Conservation (phyloP, 768 basidiomycete genomes). For the Suillus plorans region DNA sequence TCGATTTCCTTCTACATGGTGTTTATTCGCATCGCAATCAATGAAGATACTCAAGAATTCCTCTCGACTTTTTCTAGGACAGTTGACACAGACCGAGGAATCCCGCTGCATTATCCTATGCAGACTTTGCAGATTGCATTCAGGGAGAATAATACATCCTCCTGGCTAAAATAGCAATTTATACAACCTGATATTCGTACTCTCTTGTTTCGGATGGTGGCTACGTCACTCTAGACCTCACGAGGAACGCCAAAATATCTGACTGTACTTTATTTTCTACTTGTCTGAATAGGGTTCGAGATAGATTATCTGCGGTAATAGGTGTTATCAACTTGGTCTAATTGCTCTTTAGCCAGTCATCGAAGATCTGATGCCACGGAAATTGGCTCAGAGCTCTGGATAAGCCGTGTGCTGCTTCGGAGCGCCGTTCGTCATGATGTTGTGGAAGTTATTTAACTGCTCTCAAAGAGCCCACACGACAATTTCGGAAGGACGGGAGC, state of each 20-base stretch:
- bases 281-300: background rate
- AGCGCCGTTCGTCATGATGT: slow-evolving; percentile 47
- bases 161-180: too few relatives aligned
- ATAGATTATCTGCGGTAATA: background rate
- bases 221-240: background rate
- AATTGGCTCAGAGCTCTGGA: background rate
- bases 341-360: slow-evolving; percentile 24
- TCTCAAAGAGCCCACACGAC: background rate
- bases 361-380: background rate
- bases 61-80: too few relatives aligned
- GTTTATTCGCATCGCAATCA: slow-evolving; percentile 2
- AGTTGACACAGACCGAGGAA: too few relatives aligned
- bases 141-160: too few relatives aligned
- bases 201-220: background rate
- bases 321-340: background rate
- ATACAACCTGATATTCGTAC: too few relatives aligned
- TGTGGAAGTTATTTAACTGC: slow-evolving; percentile 29
- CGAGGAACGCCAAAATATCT: background rate
- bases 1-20: slow-evolving; percentile 14
- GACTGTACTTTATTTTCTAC: background rate
- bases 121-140: too few relatives aligned
- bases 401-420: slow-evolving; percentile 54
- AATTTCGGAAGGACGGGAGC: slow-evolving; percentile 40
- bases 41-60: too few relatives aligned
- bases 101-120: too few relatives aligned